Conservation (phyloP, 164 flowering plant genomes). For the Chimonanthus salicifolius region DNA sequence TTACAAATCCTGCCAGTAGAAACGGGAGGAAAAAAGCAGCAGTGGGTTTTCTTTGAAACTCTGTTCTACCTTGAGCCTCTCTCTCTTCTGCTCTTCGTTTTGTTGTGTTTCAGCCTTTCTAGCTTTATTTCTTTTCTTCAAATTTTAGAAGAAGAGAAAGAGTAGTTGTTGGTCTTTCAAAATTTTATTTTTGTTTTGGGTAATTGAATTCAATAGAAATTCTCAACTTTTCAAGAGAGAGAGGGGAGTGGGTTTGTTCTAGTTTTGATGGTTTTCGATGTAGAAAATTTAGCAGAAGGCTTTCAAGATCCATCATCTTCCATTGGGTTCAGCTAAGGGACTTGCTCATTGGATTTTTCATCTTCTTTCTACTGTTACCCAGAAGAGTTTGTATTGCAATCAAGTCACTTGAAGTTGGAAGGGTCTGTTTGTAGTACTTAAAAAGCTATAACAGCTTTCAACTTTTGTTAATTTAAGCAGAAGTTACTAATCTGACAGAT, state of each 20-base stretch:
- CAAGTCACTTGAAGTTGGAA: background rate
- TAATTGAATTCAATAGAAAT: too few species aligned
- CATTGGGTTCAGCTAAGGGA: background rate
- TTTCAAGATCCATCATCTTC: background rate
- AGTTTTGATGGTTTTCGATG: too few species aligned
- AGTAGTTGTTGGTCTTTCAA: too few species aligned
- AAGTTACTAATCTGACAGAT: background rate
- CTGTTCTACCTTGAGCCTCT: background rate
- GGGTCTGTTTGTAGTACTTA: background rate
- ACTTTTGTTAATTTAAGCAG: too few species aligned
- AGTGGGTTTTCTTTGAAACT: background rate
- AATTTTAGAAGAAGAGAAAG: too few species aligned
- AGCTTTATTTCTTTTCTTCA: background rate
- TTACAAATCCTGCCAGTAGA: background rate
- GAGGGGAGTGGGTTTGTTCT: too few species aligned
- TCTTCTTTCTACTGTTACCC: background rate
- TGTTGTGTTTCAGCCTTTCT: background rate
- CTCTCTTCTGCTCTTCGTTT: background rate
- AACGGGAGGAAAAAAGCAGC: background rate
- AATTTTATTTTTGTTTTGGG: too few species aligned
- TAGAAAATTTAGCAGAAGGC: background rate
- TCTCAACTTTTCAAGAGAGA: too few species aligned
- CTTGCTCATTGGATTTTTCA: background rate
- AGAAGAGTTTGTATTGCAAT: background rate
- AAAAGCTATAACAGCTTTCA: too few species aligned